Conservation (phyloP, 2,329 filamentous ascomycete species). For the Amesomyces nigricolor region DNA sequence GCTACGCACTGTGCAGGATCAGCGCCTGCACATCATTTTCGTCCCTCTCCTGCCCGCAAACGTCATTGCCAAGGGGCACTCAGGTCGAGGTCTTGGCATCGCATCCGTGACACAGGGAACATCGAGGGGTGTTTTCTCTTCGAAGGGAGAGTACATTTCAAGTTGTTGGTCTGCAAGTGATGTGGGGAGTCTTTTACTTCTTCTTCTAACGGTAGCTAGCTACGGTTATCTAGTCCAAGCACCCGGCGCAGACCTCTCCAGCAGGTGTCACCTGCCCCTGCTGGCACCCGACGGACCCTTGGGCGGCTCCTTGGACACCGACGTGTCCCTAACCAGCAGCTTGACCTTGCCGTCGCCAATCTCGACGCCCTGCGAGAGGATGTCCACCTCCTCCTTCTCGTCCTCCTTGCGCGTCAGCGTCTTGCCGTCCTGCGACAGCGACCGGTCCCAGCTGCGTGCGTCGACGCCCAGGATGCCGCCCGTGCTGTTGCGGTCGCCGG, state of each 20-base stretch:
- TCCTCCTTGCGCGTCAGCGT: conserved; percentile 37
- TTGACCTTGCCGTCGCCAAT: conserved; percentile 63
- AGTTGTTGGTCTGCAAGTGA: too few species aligned
- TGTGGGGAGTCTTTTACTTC: not conserved
- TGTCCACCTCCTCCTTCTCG: conserved; percentile 44
- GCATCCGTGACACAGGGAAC: not conserved
- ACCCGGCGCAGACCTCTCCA: not conserved
- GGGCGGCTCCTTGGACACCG: conserved; percentile 40
- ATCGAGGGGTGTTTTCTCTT: not conserved
- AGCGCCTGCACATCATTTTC: not conserved
- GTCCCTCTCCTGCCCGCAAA: not conserved
- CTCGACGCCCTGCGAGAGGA: conserved; percentile 60
- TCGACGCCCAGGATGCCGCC: conserved; percentile 71
- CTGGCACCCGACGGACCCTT: conserved; percentile 48
- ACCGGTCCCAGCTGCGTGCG: conserved; percentile 61
- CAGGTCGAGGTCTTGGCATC: not conserved
- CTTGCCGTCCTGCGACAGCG: conserved; percentile 43
- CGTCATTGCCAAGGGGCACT: conserved; percentile 1
- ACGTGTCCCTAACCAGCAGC: conserved; percentile 52
- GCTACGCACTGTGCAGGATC: conserved; percentile 2
- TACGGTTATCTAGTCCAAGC: not conserved
- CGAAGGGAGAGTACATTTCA: too few species aligned
- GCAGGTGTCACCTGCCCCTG: conserved; percentile 35
- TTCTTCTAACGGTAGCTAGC: conserved; percentile 1
- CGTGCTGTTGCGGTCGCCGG: conserved; percentile 78